Evolutionary conservation across 768 basidiomycete species (phyloP), one percentile per base, ranked within the genome.

Genomic region (Sporobolomyces pararoseus): DNA sequence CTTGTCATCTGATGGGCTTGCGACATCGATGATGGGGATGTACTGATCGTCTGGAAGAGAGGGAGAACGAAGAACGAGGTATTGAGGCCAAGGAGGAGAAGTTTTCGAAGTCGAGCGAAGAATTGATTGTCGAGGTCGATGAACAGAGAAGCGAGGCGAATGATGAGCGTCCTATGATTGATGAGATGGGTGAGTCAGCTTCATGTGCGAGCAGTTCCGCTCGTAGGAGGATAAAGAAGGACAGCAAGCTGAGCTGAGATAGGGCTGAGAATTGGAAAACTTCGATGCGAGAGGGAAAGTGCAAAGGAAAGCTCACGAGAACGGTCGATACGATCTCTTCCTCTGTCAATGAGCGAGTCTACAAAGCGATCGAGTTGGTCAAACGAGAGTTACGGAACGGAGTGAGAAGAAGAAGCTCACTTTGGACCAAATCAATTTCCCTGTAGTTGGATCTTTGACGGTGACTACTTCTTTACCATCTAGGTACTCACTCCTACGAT

Each of bases 301-400:
- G 50, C 12, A 51, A 27, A 27, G 50, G 23, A 27, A 25, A 27
- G 9, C 13, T 52, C 32, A 68, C 66, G 39, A 42, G 55, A 35
- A 68, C 21, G 31, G 67, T 68, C 7, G 67, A 68, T 12, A 68
- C 67, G 4, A 68, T 68, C 55, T 63, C 67, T 25, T 68, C 67
- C 7, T 58, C 67, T 5, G 16, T 55, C 2, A 68, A 60, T 14
- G 47, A 34, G 4, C 67, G 67, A 7, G 67, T 63, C 67, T 68
- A 32, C 39, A 42, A 17, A 42, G 39, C 17, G 39, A 42, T n/a
- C n/a, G n/a, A 17, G 50, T 31, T 23, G 23, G 23, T 9, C 27
- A 13, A 27, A 37, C n/a, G 32, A 3, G 12, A 23, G 50, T 10
- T 32, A 14, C 23, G 10, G 2, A 16, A 16, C n/a, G 39, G 2